Base-by-base conservation (phyloP, 345 rosid genomes). In the Erysimum cheiranthoides region DNA sequence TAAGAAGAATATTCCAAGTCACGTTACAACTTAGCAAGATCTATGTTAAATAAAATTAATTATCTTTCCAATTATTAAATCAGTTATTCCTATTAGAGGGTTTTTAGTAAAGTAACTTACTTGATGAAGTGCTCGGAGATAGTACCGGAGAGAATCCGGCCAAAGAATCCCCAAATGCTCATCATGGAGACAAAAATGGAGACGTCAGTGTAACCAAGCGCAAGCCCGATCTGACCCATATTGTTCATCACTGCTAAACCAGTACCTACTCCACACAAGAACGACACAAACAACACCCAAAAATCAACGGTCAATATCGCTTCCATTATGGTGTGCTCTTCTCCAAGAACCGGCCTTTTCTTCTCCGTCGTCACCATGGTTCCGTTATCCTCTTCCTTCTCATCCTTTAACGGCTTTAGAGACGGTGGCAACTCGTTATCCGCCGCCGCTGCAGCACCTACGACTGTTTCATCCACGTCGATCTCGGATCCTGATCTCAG, bases 121-220 rank as follows among this genome's bases (percentile, higher is more conserved):
- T 80, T 60, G 74, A 89, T 73, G 13, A 36, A 78, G 50, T 81
- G 43, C 78, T 86, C 91, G 9, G 91, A 89, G 13, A 80, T 51
- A 2, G 79, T 49, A 30, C 93, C 91, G 3, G 84, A 82, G 32
- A 66, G 58, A 61, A 89, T 80, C 59, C 91, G 88, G 10, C 91
- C 87, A 50, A 89, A 82, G 75, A 86, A 86, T 17, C 86, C 86
- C 86, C 86, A 89, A 69, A 89, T 87, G 70, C 92, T 89, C 4
- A 71, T 85, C 11, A 89, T 81, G 1, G 86, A 89, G 30, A 86
- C 84, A 28, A 86, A 89, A 49, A 87, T 84, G 13, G 84, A 81
- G 2, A 79, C 84, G 30, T 89, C 82, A 0, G 77, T 39, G 81
- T 79, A 78, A 17, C 89, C 93, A 58, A 84, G 89, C 30, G 91